Evolutionary conservation across 176 grass and related monocot species (phyloP).

Genomic region (Rhynchospora pubera): DNA sequence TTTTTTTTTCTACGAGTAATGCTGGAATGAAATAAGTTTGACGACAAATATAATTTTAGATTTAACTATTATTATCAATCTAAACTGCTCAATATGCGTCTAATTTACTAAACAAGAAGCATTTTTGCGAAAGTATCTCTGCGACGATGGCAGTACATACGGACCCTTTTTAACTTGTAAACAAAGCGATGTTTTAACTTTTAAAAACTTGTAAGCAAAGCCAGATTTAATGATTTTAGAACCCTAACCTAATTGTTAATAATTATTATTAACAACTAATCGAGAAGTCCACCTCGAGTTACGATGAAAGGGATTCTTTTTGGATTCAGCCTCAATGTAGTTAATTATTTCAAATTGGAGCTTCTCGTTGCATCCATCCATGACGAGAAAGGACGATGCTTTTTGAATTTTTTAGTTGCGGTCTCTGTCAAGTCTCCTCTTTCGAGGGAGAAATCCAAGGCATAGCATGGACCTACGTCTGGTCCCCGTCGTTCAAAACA

Average conservation of each 20-base stretch:
- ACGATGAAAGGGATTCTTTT: background rate
- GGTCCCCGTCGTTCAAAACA: background rate
- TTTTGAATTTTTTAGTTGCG: background rate
- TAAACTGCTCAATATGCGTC: too few species aligned
- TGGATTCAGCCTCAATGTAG: background rate
- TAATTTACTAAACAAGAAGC: too few species aligned
- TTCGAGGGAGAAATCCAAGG: background rate
- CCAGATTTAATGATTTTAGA: too few species aligned
- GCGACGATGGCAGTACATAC: too few species aligned
- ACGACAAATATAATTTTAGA: too few species aligned
- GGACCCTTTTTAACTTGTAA: background rate
- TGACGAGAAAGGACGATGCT: background rate
- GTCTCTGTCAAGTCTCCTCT: conserved; percentile 4
- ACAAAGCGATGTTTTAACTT: background rate
- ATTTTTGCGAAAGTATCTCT: too few species aligned
- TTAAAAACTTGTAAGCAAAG: background rate
- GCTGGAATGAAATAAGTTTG: too few species aligned
- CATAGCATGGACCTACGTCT: background rate
- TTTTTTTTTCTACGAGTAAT: too few species aligned
- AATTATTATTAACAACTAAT: background rate
- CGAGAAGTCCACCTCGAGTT: background rate
- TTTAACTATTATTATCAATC: too few species aligned
- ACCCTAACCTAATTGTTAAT: background rate
- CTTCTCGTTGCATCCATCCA: background rate
- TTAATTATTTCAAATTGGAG: background rate